phyloP scores from a whole-genome alignment of 1,284 basidiomycete species.

The Cutaneotrichosporon dermatis region DNA sequence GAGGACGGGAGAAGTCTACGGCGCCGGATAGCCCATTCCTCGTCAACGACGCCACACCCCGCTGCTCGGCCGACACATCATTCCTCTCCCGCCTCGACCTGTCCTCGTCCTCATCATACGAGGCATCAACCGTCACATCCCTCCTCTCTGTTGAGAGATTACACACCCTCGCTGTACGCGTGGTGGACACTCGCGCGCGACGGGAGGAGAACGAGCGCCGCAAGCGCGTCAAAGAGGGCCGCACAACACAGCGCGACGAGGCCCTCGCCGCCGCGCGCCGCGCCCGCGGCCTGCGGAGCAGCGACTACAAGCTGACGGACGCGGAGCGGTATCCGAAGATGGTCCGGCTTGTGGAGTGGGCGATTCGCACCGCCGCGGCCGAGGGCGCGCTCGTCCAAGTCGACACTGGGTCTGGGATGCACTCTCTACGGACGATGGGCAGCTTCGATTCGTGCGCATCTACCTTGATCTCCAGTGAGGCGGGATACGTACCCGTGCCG shows the following conservation, averaged over 20 bases:
- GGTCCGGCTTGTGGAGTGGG: slow-evolving; percentile 23
- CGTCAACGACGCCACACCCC: neutral
- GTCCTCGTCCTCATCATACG: neutral
- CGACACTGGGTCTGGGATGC: neutral
- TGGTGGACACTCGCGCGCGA: slow-evolving; percentile 26
- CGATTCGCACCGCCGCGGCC: slow-evolving; percentile 24
- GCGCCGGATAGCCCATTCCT: neutral
- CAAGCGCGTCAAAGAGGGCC: slow-evolving; percentile 24
- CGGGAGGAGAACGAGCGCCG: slow-evolving; percentile 31
- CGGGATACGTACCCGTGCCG: slow-evolving; percentile 35
- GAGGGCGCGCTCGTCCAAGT: slow-evolving; percentile 36
- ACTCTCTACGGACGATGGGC: neutral
- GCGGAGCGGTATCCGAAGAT: slow-evolving; percentile 23
- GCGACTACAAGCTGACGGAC: slow-evolving; percentile 7
- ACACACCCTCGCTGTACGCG: slow-evolving; percentile 23
- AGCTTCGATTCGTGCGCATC: slow-evolving; percentile 1
- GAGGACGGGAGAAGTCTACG: neutral
- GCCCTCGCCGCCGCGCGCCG: slow-evolving; percentile 17
- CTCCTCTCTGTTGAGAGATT: slow-evolving; percentile 24
- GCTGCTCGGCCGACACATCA: neutral
- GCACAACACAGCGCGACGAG: slow-evolving; percentile 10
- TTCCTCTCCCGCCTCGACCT: neutral
- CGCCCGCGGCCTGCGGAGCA: neutral
- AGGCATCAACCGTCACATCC: slow-evolving; percentile 21
- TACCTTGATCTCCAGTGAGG: neutral